Percentiles rank a stretch among this genome's conserved stretches.
phyloP scores from a whole-genome alignment of 1,139 yeast genomes.

The Suzukiozyma palmioleophila region DNA sequence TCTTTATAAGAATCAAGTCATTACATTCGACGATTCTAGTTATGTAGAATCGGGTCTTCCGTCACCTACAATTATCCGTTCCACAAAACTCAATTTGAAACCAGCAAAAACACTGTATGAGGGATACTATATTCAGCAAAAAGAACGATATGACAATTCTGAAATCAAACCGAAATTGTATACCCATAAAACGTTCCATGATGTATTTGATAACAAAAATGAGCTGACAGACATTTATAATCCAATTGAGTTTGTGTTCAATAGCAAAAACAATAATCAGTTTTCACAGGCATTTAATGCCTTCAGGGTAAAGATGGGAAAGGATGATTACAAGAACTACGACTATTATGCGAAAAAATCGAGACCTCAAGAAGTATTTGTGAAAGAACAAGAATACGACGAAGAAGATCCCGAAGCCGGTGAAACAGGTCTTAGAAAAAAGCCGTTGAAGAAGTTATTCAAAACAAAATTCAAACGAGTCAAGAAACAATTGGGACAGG shows the following conservation, averaged over 20 bases:
- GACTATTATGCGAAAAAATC: constrained; percentile 28
- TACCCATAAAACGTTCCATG: constrained; percentile 39
- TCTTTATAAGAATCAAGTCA: background rate
- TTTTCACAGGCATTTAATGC: constrained; percentile 25
- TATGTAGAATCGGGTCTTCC: constrained; percentile 4
- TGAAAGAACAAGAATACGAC: constrained; percentile 12
- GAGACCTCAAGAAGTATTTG: constrained; percentile 10
- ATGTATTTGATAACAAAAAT: constrained; percentile 33
- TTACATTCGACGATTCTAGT: background rate
- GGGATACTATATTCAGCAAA: constrained; percentile 38
- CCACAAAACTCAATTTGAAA: constrained; percentile 1
- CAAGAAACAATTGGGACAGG: constrained; percentile 29
- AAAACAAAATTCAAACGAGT: constrained; percentile 23
- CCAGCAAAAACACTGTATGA: constrained; percentile 9
- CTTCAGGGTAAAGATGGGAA: constrained; percentile 27
- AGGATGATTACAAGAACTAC: constrained; percentile 30
- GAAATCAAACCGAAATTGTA: constrained; percentile 32
- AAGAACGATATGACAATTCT: constrained; percentile 32
- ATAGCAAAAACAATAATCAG: constrained; percentile 20
- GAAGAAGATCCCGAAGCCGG: constrained; percentile 11
- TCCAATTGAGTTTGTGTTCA: constrained; percentile 42
- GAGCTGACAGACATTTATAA: constrained; percentile 30
- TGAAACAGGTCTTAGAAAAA: constrained; percentile 16
- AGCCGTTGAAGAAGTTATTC: constrained; percentile 22
- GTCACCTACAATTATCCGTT: constrained; percentile 11